Base-by-base conservation (phyloP, 2,329 filamentous ascomycete species). In the Fusarium nisikadoi region DNA sequence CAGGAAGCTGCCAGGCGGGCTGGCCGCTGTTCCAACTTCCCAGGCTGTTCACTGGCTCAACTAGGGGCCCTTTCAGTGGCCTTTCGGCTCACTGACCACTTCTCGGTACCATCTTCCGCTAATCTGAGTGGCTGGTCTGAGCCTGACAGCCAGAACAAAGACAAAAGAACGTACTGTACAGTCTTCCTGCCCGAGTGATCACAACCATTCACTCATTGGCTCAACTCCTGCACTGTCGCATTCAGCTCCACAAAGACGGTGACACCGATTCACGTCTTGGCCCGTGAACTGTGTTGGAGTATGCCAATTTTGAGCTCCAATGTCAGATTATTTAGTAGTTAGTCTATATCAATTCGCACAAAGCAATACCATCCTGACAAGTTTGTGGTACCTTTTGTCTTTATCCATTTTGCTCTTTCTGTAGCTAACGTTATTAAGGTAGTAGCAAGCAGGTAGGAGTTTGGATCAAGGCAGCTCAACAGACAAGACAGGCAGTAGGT, bases 61-160 rank as follows among this genome's bases (percentile, higher is more conserved):
- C 41, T 29, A 29, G 35, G 47, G 29, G 23, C 31, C 25, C 20
- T 42, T 65, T 46, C 64, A 69, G 58, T 35, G 65, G 36, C 12
- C 57, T 69, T 12, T 68, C 65, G 64, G 65, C 41, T 68, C 65
- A 72, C 46, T 70, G 56, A 66, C 62, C 70, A 73, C 57, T 47
- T 55, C 56, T 55, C 47, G 52, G 69, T 65, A 56, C 57, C 39
- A 47, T 56, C 56, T 38, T 68, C 66, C 57, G 66, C 68, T 70
- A 65, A 70, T 70, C 53, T 72, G 57, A 72, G 62, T 73, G 70
- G 70, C 66, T 73, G 70, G 56, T 52, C 27, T 19, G 36, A 27
- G 35, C 55, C 53, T 50, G 36, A 16, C 49, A 39, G 27, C 23
- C 56, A 39, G 58, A 62, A 62, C 65, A 73, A 72, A 70, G 70